These are phyloP conservation scores for Hordeum pubiflorum DNA, from an alignment of 202 grass and related monocot genomes.

Conservation along the genomic window DNA sequence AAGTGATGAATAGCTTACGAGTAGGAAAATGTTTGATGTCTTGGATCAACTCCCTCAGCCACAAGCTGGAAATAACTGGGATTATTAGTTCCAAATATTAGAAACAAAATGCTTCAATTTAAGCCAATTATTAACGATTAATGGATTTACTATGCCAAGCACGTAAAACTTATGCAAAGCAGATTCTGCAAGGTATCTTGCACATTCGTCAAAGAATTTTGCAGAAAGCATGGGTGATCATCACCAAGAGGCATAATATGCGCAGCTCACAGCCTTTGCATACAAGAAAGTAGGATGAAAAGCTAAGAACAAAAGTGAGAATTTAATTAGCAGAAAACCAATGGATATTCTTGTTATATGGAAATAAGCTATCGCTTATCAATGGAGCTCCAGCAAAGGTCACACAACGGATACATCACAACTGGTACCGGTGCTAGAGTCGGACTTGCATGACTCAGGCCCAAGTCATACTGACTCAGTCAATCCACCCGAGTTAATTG, in stretches of 20 bases:
- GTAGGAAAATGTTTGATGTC: slow-evolving; percentile 91
- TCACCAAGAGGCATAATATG: not conserved
- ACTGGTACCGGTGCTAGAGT: not conserved
- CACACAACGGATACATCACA: not conserved
- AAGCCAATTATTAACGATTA: not conserved
- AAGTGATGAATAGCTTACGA: slow-evolving; percentile 36
- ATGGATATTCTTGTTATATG: not conserved
- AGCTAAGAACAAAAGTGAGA: not conserved
- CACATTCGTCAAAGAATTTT: not conserved
- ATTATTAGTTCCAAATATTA: not conserved
- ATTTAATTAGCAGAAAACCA: not conserved
- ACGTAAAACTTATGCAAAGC: not conserved
- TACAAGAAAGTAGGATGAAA: slow-evolving; percentile 14
- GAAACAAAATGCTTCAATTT: not conserved
- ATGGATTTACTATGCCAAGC: not conserved
- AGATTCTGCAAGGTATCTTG: not conserved
- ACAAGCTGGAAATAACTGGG: slow-evolving; percentile 42
- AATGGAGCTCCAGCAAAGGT: not conserved
- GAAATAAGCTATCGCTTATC: not conserved
- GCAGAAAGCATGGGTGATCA: not conserved
- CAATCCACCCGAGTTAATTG: not conserved
- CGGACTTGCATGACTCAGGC: not conserved
- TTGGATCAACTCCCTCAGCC: slow-evolving; percentile 77
- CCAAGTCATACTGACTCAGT: not conserved
- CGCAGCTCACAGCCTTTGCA: not conserved